These are phyloP conservation scores for Petunia secreta DNA, from an alignment of 257 asterid species.

Conservation along the genomic window DNA sequence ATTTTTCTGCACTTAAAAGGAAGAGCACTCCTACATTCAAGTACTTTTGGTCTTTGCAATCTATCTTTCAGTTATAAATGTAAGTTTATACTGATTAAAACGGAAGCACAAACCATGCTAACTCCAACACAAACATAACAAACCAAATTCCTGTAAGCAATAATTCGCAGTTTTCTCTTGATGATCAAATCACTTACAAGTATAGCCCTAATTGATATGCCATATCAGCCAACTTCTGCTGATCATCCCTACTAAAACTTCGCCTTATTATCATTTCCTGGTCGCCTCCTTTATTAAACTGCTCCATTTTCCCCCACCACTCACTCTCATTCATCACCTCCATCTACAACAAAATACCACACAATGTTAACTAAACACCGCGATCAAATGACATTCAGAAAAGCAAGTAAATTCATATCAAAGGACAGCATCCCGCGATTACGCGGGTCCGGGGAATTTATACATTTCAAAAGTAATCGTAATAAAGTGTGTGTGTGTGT, in stretches of 20 bases:
- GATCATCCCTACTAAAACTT: slow-evolving; percentile 78
- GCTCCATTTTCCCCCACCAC: slow-evolving; percentile 89
- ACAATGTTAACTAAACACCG: neutral
- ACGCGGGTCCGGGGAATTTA: neutral
- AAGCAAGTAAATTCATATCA: neutral
- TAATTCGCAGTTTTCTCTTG: neutral
- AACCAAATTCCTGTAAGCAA: neutral
- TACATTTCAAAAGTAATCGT: neutral
- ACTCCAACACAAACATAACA: slow-evolving; percentile 10
- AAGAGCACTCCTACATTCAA: neutral
- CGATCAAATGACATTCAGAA: slow-evolving; percentile 4
- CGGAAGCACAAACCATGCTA: neutral
- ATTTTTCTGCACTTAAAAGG: neutral
- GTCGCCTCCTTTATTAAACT: slow-evolving; percentile 76
- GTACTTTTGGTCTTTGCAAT: neutral
- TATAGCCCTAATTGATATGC: slow-evolving; percentile 81
- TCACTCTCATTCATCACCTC: slow-evolving; percentile 84
- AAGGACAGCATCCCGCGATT: no score
- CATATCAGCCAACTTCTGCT: slow-evolving; percentile 75
- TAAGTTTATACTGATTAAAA: slow-evolving; percentile 9
- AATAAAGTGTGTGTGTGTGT: neutral
- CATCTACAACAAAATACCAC: slow-evolving; percentile 50
- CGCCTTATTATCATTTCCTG: slow-evolving; percentile 85
- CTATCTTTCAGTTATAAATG: neutral
- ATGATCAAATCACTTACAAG: slow-evolving; percentile 66